Evolutionary conservation across 441 rosid genomes (phyloP), one percentile per base, ranked within the genome.

Genomic region (Brassica hybrid): DNA sequence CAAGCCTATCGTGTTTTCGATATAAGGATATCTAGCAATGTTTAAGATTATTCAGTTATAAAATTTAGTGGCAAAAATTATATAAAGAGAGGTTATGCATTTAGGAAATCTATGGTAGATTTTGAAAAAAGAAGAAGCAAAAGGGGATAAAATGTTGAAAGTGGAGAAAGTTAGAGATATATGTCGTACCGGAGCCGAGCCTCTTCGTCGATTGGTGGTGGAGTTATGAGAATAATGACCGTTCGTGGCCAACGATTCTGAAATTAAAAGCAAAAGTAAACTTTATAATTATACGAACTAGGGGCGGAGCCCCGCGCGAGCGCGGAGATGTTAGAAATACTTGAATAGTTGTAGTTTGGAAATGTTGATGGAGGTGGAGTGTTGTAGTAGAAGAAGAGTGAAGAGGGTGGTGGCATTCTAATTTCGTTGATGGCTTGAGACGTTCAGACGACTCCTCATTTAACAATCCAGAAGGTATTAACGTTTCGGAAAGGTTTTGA

Each of bases 191-290:
- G 69, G 43, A 90, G 90, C 65, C 98, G 97, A 17, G 83, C 91
- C 36, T 81, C 94, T 83, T 94, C 96, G 73, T 91, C 92, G 11
- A 94, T 86, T 3, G 98, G 98, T 69, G 98, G 97, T 18, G 97
- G 98, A 57, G 93, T 85, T 36, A 94, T 85, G 68, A 89, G 88
- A 72, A 91, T 79, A 65, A 91, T 52, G 50, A 79, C 78, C n/a
- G 86, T 78, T 4, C 70, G 67, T 27, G 96, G 93, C 91, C 96
- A 94, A 34, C 77, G 89, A 36, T 79, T 81, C 98, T 87, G 60
- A 62, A 9, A 65, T 14, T 14, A 11, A 58, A 67, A 14, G 14
- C 56, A 50, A 43, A 52, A 52, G 19, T 14, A 52, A 52, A 14
- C 57, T 52, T 52, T 14, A 2, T 14, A 52, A 23, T 16, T 52